Percentiles rank a stretch among this genome's conserved stretches.
phyloP scores from a whole-genome alignment of 306 rosid species.

The Trifolium pratense region DNA sequence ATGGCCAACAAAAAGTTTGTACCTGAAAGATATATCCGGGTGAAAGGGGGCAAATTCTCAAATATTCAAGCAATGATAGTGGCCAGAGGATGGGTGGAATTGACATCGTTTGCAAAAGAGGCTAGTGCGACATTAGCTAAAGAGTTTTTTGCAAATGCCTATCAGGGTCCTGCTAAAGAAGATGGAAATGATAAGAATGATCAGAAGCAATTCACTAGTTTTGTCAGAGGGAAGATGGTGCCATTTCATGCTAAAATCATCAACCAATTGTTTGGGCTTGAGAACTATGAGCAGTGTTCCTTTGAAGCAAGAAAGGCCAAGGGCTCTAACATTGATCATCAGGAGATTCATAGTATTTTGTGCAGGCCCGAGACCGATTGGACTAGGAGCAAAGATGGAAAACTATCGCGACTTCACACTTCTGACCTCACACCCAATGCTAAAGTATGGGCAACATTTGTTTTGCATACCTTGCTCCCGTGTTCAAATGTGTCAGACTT shows the following conservation, averaged over 20 bases:
- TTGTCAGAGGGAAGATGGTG: not conserved
- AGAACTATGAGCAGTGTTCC: not conserved
- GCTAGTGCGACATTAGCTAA: not conserved
- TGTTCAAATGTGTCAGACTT: not conserved
- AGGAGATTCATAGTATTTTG: not conserved
- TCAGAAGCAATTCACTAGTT: not conserved
- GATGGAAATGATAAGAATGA: not conserved
- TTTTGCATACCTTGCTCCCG: not conserved
- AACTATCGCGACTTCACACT: not conserved
- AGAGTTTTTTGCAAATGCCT: not conserved
- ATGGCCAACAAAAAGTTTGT: not conserved
- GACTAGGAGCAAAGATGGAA: not conserved
- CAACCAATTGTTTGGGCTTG: conserved; percentile 1
- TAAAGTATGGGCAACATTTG: not conserved
- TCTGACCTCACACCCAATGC: not conserved
- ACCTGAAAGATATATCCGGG: not conserved
- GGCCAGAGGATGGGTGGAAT: not conserved
- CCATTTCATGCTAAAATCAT: not conserved
- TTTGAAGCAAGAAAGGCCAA: not conserved
- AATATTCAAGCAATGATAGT: not conserved
- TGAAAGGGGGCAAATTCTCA: not conserved
- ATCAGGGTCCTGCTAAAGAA: not conserved
- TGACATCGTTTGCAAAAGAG: not conserved
- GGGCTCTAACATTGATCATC: not conserved
- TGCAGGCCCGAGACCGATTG: not conserved